These are phyloP conservation scores for Priceomyces fermenticarens DNA, from an alignment of 805 yeast genomes.

Conservation along the genomic window DNA sequence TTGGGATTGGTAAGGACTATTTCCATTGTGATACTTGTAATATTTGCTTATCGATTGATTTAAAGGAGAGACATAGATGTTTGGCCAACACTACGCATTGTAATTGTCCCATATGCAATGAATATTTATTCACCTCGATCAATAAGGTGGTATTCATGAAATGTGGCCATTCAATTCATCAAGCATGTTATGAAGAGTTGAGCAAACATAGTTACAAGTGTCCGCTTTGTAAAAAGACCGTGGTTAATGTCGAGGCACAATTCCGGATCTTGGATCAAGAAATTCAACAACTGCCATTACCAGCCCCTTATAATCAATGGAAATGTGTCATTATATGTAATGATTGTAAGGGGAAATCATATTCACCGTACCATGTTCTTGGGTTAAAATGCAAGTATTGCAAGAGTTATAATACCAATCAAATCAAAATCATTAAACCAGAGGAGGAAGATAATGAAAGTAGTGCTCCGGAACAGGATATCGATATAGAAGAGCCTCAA, in stretches of 20 bases:
- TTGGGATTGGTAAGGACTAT: conserved; percentile 83
- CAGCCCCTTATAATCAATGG: conserved; percentile 78
- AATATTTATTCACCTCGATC: conserved; percentile 80
- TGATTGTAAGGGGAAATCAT: conserved; percentile 83
- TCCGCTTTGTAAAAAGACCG: conserved; percentile 83
- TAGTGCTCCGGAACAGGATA: conserved; percentile 12
- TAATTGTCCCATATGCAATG: conserved; percentile 91
- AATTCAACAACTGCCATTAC: conserved; percentile 70
- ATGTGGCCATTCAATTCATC: conserved; percentile 94
- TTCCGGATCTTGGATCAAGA: conserved; percentile 85
- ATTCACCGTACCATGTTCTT: conserved; percentile 72
- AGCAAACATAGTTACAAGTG: conserved; percentile 85
- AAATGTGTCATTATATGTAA: conserved; percentile 72
- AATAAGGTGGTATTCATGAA: conserved; percentile 85
- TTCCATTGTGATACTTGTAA: conserved; percentile 90
- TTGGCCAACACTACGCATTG: conserved; percentile 86
- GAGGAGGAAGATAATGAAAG: conserved; percentile 44
- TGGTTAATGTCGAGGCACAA: conserved; percentile 83
- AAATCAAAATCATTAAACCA: conserved; percentile 65
- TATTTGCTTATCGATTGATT: conserved; percentile 79
- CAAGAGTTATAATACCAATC: conserved; percentile 81
- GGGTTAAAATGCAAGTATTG: conserved; percentile 89
- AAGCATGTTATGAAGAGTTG: conserved; percentile 75
- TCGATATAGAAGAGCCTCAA: conserved; percentile 7
- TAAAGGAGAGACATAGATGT: conserved; percentile 76